Conservation (phyloP, 129 eudicot species). For the Pulicaria dysenterica region DNA sequence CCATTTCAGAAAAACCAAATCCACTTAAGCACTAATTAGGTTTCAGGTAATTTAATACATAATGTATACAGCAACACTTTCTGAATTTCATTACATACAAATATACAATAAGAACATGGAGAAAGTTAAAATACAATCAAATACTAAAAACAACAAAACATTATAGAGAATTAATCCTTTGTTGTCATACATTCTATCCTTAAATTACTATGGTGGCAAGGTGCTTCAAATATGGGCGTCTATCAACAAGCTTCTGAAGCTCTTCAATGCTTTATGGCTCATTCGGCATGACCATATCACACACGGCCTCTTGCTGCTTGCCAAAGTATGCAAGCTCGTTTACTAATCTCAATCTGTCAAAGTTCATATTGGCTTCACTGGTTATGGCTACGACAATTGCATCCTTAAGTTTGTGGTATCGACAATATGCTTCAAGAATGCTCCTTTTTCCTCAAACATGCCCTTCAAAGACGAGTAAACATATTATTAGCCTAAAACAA, state of each 20-base stretch:
- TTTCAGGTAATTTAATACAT: too few species aligned
- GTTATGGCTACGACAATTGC: conserved; percentile 8
- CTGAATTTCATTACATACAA: too few species aligned
- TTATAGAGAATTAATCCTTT: too few species aligned
- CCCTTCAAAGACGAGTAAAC: too few species aligned
- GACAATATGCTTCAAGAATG: conserved; percentile 14
- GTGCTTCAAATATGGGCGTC: neutral
- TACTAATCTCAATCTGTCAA: neutral
- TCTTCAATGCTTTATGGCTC: conserved; percentile 1
- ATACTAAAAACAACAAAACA: too few species aligned
- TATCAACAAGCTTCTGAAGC: neutral
- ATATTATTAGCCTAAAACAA: too few species aligned
- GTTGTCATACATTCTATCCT: neutral
- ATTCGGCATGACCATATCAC: neutral
- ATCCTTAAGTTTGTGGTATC: conserved; percentile 5
- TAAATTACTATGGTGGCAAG: neutral
- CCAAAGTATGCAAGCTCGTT: neutral
- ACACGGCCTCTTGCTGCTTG: neutral
- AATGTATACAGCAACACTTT: too few species aligned
- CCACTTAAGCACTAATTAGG: too few species aligned
- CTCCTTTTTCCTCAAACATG: conserved; percentile 19
- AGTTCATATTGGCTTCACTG: conserved; percentile 12
- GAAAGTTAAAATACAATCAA: too few species aligned
- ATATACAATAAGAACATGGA: too few species aligned
- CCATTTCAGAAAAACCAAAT: too few species aligned